Base-by-base conservation (phyloP, 495 filamentous ascomycete genomes). In the Trypethelium eluteriae region DNA sequence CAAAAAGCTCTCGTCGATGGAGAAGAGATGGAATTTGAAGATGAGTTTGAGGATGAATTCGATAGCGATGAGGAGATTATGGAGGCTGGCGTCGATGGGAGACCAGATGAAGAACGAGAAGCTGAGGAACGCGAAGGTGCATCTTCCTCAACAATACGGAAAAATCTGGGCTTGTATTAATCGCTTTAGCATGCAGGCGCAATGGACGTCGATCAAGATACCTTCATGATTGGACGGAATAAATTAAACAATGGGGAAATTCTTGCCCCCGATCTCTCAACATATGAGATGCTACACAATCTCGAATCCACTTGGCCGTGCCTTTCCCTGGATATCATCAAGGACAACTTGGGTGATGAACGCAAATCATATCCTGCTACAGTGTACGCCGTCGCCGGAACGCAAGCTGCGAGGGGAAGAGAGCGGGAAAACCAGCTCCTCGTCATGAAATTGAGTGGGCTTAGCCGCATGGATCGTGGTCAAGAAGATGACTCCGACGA, bases 31-130 rank as follows among this genome's bases (percentile, higher is more conserved):
- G 90, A 94, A 67, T 96, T 96, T 69, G 93, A 96, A 76, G 93
- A 98, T 77, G 90, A 96, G 70, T 98, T 88, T 68, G 93, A 96
- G 76, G 93, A 97, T 71, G 93, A 98, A 72, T 98, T 91, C 72
- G 93, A 96, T 81, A 96, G 91, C 72, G 93, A 96, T 70, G 92
- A 96, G 74, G 93, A 98, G 78, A 89, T 98, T 59, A 76, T 97
- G 63, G 94, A 97, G 79, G 93, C 93, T 38, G 94, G 92, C 63
- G 91, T 95, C 16, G 93, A 98, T 70, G 94, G 93, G 18, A 81
- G 90, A 69, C 92, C 92, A 35, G 92, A 96, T 78, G 90, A 86
- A n/a, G 93, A 97, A 78, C 83, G 92, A 50, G 91, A 96, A 72
- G 90, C 89, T 18, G 92, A 96, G 72, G 90, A 92, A 74, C 81